Conservation (phyloP, 495 filamentous ascomycete species). For the Neurospora africana region DNA sequence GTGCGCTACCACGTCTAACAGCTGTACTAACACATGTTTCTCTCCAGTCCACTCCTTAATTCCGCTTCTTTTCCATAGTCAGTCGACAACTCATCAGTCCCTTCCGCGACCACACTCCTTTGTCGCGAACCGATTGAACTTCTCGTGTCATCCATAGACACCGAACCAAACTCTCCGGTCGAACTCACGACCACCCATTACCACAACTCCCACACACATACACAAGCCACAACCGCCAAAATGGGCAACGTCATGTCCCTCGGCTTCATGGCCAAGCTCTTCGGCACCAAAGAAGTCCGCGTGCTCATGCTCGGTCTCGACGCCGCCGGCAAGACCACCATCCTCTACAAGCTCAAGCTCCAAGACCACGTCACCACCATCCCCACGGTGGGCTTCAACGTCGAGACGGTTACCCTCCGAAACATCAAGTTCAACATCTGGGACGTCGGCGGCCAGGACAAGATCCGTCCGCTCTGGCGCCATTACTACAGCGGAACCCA, state of each 20-base stretch:
- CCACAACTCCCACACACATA: background rate
- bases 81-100: background rate
- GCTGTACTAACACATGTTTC: background rate
- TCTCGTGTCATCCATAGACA: background rate
- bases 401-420: constrained; percentile 98
- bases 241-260: constrained; percentile 20
- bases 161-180: background rate
- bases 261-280: constrained; percentile 70
- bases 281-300: constrained; percentile 97
- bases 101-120: background rate
- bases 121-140: background rate
- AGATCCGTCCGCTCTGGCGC: constrained; percentile 94
- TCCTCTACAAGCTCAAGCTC: constrained; percentile 99
- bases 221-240: constrained; percentile 1
- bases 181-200: background rate
- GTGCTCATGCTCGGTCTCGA: constrained; percentile 96
- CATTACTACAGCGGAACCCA: constrained; percentile 99
- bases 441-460: constrained; percentile 99
- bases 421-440: constrained; percentile 99
- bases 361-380: constrained; percentile 99
- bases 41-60: background rate
- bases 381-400: constrained; percentile 97
- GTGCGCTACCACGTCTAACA: background rate
- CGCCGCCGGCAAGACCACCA: constrained; percentile 97
- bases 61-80: background rate